These are phyloP conservation scores for Silene coronaria DNA, from an alignment of 179 eudicot species.

Conservation along the genomic window DNA sequence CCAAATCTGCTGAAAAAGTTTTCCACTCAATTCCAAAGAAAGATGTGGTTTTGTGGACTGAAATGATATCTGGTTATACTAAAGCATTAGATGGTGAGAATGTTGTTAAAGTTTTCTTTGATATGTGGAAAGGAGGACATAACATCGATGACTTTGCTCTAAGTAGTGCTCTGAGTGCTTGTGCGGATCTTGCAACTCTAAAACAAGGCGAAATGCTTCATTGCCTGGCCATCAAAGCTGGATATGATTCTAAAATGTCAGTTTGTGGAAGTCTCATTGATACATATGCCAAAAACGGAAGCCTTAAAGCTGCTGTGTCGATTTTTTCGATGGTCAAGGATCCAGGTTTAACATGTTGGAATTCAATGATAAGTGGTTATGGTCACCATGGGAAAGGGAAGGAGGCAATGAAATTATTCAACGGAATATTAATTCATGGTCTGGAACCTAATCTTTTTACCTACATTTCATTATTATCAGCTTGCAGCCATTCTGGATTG, in stretches of 20 bases:
- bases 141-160: conserved; percentile 59
- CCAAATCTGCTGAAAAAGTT: conserved; percentile 47
- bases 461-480: conserved; percentile 59
- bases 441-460: conserved; percentile 61
- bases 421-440: conserved; percentile 39
- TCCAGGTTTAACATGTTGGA: conserved; percentile 77
- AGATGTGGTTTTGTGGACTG: conserved; percentile 80
- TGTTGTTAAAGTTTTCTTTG: conserved; percentile 46
- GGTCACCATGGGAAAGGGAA: conserved; percentile 75
- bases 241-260: conserved; percentile 45
- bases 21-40: conserved; percentile 41
- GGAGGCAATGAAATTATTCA: conserved; percentile 49
- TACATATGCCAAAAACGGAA: conserved; percentile 74
- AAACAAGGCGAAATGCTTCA: conserved; percentile 75
- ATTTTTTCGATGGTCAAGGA: conserved; percentile 30
- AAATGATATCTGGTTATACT: conserved; percentile 69
- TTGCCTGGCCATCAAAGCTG: conserved; percentile 49
- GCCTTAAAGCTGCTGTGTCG: conserved; percentile 46
- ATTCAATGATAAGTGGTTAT: conserved; percentile 69
- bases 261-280: conserved; percentile 80
- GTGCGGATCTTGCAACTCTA: conserved; percentile 67
- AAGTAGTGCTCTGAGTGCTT: conserved; percentile 63
- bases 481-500: conserved; percentile 72
- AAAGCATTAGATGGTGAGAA: conserved; percentile 48
- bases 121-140: conserved; percentile 56